These are phyloP conservation scores for Omphalea diandra DNA, from an alignment of 441 rosid species.

Conservation along the genomic window DNA sequence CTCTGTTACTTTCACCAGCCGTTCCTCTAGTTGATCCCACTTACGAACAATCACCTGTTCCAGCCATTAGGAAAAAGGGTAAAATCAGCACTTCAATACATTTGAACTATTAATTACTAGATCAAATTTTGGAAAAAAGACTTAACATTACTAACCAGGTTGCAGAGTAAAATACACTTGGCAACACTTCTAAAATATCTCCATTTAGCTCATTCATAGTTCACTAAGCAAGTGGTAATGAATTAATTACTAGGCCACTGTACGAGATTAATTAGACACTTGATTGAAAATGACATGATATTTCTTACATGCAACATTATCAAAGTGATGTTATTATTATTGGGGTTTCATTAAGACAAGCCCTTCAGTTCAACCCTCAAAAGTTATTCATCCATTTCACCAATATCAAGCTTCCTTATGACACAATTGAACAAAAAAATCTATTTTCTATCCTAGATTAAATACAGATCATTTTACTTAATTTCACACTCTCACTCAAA, in stretches of 20 bases:
- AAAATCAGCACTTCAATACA: constrained; percentile 4
- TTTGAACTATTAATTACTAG: background rate
- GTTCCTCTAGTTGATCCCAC: constrained; percentile 76
- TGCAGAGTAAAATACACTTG: background rate
- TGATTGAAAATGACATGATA: background rate
- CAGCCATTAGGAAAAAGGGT: constrained; percentile 16
- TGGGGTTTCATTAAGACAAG: background rate
- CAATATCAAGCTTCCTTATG: background rate
- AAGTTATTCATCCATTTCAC: background rate
- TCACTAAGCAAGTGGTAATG: background rate
- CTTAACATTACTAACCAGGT: background rate
- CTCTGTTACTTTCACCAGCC: constrained; percentile 53
- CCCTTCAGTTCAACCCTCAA: background rate
- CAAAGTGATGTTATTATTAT: background rate
- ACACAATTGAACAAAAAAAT: background rate
- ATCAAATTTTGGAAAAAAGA: background rate
- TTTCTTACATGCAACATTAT: too few species aligned
- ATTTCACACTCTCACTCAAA: background rate
- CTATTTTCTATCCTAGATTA: too few species aligned
- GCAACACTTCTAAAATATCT: background rate
- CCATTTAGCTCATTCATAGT: background rate
- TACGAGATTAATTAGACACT: too few species aligned
- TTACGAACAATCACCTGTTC: constrained; percentile 71
- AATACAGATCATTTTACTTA: background rate
- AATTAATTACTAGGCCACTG: background rate